Evolutionary conservation across 1,284 basidiomycete genomes (phyloP), one percentile per base, ranked within the genome.

Genomic region (Melampsora allii-populina): DNA sequence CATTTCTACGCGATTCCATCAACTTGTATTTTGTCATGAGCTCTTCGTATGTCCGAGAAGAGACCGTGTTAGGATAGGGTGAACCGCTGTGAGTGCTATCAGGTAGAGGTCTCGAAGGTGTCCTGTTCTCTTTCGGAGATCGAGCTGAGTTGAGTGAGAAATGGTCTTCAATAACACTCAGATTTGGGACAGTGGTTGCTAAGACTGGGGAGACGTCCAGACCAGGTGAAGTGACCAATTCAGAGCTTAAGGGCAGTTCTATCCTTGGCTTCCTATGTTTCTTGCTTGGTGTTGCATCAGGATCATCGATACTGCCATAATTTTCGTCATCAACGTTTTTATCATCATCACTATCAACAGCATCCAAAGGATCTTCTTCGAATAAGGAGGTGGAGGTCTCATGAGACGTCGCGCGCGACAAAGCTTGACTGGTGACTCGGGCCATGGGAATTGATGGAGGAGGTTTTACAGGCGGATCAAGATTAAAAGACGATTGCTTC

Each of bases 1-100:
- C 94, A 1, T 88, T 86, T 17, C 92, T 88, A 79, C 92, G 89
- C 21, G 87, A 87, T 83, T 98, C 95, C 27, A 96, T 84, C 3
- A 95, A 87, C 39, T 91, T 87, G 24, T 91, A 85, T 81, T 91
- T 92, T 66, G 89, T 89, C 50, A 89, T 87, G 63, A 94, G 84
- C 81, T 95, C 92, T 82, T 82, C 81, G 66, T 78, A 76, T 9
- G 76, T 60, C 6, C 78, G 69, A 27, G 76, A 76, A 12, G 80
- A 76, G 3, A 79, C 78, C 2, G 76, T 76, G 74, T 77, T 71
- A 27, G 75, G 60, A 27, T 67, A 66, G 24, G 66, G 60, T 33
- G 68, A 69, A 39, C 53, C 61, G 39, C 33, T 56, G 21, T 14
- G 42, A 42, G 10, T 17, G 53, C 19, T 21, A 29, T 67, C 65